Conservation (phyloP, 73 alveolate genomes). For the Paramecium pentaurelia region DNA sequence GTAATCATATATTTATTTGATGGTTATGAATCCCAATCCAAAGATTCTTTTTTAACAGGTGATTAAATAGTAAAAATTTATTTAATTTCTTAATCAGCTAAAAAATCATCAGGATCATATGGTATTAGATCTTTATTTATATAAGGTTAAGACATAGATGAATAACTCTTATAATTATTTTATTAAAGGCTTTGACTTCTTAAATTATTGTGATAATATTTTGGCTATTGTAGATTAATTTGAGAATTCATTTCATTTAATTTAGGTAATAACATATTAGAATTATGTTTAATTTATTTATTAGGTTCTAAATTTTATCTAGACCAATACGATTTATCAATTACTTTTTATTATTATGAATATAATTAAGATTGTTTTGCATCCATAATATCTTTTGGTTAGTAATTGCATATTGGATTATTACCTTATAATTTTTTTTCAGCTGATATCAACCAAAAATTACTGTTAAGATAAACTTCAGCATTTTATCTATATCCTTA, state of each 20-base stretch:
- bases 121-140: neutral
- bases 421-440: neutral
- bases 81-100: neutral
- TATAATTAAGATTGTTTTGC: neutral
- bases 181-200: neutral
- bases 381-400: neutral
- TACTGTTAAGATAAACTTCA: neutral
- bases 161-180: neutral
- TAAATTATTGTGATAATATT: neutral
- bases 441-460: neutral
- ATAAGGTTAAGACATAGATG: neutral
- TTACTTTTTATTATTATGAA: neutral
- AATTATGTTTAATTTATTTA: neutral
- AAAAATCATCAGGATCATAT: neutral
- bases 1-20: neutral
- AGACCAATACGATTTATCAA: neutral
- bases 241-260: neutral
- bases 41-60: neutral
- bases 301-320: neutral
- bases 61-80: neutral
- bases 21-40: neutral
- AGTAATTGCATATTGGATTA: neutral
- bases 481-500: neutral
- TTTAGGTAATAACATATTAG: neutral
- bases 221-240: neutral